Percentiles rank a stretch among this genome's conserved stretches.
These are phyloP conservation scores for Ambrosia hybrid DNA, from an alignment of 140 eudicot genomes.

Conservation along the genomic window DNA sequence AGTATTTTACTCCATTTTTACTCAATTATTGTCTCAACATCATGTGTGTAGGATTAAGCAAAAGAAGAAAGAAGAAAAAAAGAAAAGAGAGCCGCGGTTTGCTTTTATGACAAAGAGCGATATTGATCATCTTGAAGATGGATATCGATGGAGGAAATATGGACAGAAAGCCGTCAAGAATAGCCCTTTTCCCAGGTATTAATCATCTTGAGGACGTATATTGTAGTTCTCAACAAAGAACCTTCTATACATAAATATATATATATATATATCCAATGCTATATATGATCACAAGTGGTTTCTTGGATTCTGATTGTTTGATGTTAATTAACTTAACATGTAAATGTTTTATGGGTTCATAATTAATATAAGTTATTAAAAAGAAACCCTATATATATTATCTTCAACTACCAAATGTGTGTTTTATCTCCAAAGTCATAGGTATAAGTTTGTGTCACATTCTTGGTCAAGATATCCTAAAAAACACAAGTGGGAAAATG, in stretches of 20 bases:
- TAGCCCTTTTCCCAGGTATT: constrained; percentile 53
- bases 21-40: background rate
- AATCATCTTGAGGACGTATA: background rate
- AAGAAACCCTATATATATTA: constrained; percentile 9
- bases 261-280: too few relatives aligned
- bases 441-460: constrained; percentile 23
- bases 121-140: constrained; percentile 66
- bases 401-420: constrained; percentile 31
- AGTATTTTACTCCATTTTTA: background rate
- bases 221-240: too few relatives aligned
- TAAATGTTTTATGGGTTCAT: constrained; percentile 20
- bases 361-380: constrained; percentile 8
- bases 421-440: constrained; percentile 31
- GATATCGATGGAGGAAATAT: constrained; percentile 65
- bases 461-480: background rate
- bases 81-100: constrained; percentile 49
- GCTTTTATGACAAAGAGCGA: constrained; percentile 67
- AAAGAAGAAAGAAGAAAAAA: constrained; percentile 49
- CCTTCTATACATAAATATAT: too few relatives aligned
- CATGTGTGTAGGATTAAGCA: constrained; percentile 30
- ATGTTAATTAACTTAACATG: constrained; percentile 18
- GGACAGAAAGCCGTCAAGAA: constrained; percentile 71
- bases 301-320: constrained; percentile 14
- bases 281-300: background rate
- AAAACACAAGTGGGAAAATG: constrained; percentile 18